phyloP scores from a whole-genome alignment of 2,329 filamentous ascomycete species.

The Arthrobotrys pseudoclavata region DNA sequence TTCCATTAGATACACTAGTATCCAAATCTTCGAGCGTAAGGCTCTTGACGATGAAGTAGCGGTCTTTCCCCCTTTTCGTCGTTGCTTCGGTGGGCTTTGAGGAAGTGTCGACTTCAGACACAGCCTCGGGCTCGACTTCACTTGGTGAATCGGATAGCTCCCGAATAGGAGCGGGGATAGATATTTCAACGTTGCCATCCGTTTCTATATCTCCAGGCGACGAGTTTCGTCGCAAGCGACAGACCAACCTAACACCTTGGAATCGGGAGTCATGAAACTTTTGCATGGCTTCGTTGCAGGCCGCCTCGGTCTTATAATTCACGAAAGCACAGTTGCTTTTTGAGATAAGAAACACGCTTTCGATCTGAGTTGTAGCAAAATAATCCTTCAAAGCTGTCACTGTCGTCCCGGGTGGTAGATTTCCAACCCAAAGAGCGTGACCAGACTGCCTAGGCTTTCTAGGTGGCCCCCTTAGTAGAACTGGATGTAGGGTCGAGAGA shows the following conservation, averaged over 20 bases:
- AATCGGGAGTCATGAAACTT: conserved; percentile 93
- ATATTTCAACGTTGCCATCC: conserved; percentile 28
- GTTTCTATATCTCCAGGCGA: conserved; percentile 65
- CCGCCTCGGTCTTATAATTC: conserved; percentile 86
- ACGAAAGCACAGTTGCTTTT: conserved; percentile 98
- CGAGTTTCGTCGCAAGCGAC: conserved; percentile 77
- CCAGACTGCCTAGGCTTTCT: conserved; percentile 79
- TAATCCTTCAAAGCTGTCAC: conserved; percentile 89
- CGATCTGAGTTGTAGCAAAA: conserved; percentile 82
- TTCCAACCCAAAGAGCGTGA: conserved; percentile 95
- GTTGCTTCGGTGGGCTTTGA: conserved; percentile 20
- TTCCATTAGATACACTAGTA: conserved; percentile 84
- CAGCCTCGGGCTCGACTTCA: conserved; percentile 21
- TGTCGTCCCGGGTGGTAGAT: conserved; percentile 85
- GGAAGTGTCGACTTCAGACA: conserved; percentile 17
- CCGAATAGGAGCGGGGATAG: conserved; percentile 11
- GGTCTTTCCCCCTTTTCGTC: conserved; percentile 72
- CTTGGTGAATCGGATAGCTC: conserved; percentile 26
- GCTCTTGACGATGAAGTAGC: conserved; percentile 94
- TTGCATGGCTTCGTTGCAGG: conserved; percentile 81
- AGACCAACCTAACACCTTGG: conserved; percentile 85
- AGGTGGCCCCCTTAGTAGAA: conserved; percentile 73
- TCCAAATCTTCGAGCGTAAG: conserved; percentile 91
- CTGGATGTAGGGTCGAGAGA: conserved; percentile 57
- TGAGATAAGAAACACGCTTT: conserved; percentile 92